Conservation (phyloP, 352 stramenopile species). For the Elongisporangium anandrum region DNA sequence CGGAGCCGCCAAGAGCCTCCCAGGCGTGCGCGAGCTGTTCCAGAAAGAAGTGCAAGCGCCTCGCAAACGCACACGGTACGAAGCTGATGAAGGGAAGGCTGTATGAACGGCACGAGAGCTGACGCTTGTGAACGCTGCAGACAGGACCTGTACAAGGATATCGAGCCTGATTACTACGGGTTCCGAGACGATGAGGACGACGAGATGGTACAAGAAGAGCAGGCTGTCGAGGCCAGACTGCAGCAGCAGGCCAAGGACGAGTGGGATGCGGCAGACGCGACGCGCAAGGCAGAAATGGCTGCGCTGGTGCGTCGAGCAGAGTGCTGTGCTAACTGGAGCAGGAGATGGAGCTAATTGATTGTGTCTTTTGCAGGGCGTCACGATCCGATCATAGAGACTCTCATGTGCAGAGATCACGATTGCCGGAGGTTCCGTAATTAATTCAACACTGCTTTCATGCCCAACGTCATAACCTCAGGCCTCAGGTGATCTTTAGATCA, state of each 20-base stretch:
- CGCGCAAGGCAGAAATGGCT: conserved; percentile 31
- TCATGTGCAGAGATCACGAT: not conserved
- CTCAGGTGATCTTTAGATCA: too few relatives aligned
- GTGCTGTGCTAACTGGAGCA: not conserved
- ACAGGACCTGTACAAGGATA: conserved; percentile 89
- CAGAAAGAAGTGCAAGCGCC: conserved; percentile 68
- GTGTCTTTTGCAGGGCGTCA: conserved; percentile 6
- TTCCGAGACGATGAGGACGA: conserved; percentile 66
- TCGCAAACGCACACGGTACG: conserved; percentile 37
- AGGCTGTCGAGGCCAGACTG: conserved; percentile 34
- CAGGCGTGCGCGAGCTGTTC: conserved; percentile 95
- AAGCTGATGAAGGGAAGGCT: not conserved
- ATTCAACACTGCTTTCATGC: not conserved
- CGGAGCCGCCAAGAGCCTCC: conserved; percentile 94
- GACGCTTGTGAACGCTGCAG: conserved; percentile 3
- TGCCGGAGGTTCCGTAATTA: not conserved
- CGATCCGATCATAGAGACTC: conserved; percentile 9
- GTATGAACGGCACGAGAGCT: not conserved
- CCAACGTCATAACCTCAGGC: not conserved
- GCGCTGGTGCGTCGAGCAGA: conserved; percentile 19
- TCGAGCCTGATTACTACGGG: conserved; percentile 86
- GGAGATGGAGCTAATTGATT: not conserved
- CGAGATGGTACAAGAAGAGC: conserved; percentile 44
- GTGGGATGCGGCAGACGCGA: conserved; percentile 46
- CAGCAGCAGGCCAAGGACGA: conserved; percentile 42